These are phyloP conservation scores for Vachellia pachyceras DNA, from an alignment of 306 rosid genomes.

Conservation along the genomic window DNA sequence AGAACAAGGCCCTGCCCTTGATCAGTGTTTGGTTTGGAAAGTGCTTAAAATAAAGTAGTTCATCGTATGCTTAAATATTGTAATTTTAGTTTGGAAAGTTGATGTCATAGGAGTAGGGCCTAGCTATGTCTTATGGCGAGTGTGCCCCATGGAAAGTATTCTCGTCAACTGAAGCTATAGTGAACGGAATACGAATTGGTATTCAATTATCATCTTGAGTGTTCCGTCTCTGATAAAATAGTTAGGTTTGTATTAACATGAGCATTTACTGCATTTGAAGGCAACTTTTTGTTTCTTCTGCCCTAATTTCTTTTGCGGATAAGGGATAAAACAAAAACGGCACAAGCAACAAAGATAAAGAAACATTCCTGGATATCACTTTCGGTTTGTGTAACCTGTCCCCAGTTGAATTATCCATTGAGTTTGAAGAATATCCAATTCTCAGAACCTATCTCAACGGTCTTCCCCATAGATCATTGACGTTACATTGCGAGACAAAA, in stretches of 20 bases:
- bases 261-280: not conserved
- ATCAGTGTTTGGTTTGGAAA: too few relatives aligned
- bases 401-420: not conserved
- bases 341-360: not conserved
- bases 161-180: not conserved
- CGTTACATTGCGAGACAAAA: conserved; percentile 15
- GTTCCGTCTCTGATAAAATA: not conserved
- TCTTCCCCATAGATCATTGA: conserved; percentile 26
- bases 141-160: not conserved
- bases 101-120: not conserved
- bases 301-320: too few relatives aligned
- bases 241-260: not conserved
- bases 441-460: conserved; percentile 7
- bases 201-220: not conserved
- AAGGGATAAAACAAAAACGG: not conserved
- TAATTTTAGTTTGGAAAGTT: too few relatives aligned
- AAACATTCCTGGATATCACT: not conserved
- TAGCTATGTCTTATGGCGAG: not conserved
- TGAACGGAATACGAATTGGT: not conserved
- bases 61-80: too few relatives aligned
- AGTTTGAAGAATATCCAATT: conserved; percentile 6
- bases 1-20: too few relatives aligned
- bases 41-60: too few relatives aligned
- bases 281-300: not conserved
- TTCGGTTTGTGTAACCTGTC: not conserved